Evolutionary conservation across 805 yeast genomes (phyloP).

Genomic region (Zygoascus bituminiphila): DNA sequence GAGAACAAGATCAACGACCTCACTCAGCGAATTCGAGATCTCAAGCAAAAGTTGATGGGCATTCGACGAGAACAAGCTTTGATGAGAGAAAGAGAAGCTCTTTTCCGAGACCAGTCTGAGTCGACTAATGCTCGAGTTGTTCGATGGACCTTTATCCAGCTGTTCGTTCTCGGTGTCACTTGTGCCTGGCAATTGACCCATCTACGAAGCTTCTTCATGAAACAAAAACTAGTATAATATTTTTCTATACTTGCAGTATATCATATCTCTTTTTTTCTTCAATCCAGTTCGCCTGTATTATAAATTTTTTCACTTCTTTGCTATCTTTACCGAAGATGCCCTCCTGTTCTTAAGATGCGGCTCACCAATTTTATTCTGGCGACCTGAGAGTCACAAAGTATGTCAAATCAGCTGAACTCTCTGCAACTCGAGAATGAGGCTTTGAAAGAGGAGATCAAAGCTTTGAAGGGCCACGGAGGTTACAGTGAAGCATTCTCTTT

Average conservation of each 20-base stretch:
- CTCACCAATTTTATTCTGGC: background rate
- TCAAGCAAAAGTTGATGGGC: slow-evolving; percentile 49
- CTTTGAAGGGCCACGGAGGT: background rate
- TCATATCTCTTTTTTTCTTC: too few relatives aligned
- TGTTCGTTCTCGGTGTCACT: slow-evolving; percentile 55
- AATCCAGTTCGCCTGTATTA: background rate
- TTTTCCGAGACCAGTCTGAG: slow-evolving; percentile 73
- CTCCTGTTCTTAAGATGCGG: too few relatives aligned
- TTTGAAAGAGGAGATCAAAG: slow-evolving; percentile 11
- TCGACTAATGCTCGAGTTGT: slow-evolving; percentile 63
- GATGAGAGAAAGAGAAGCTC: slow-evolving; percentile 58
- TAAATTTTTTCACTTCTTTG: background rate
- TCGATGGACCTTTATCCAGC: slow-evolving; percentile 66
- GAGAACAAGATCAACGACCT: slow-evolving; percentile 46
- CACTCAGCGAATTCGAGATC: slow-evolving; percentile 45
- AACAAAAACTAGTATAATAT: slow-evolving; percentile 66
- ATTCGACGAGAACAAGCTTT: slow-evolving; percentile 58
- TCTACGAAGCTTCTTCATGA: slow-evolving; percentile 73
- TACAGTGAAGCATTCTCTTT: slow-evolving; percentile 16
- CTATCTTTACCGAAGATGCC: background rate
- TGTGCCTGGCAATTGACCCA: slow-evolving; percentile 73
- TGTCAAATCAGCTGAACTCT: background rate
- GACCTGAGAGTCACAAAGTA: too few relatives aligned
- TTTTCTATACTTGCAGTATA: background rate
- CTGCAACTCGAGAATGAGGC: slow-evolving; percentile 11